Evolutionary conservation across 2,329 filamentous ascomycete genomes (phyloP).

Genomic region (Fusarium sp.): DNA sequence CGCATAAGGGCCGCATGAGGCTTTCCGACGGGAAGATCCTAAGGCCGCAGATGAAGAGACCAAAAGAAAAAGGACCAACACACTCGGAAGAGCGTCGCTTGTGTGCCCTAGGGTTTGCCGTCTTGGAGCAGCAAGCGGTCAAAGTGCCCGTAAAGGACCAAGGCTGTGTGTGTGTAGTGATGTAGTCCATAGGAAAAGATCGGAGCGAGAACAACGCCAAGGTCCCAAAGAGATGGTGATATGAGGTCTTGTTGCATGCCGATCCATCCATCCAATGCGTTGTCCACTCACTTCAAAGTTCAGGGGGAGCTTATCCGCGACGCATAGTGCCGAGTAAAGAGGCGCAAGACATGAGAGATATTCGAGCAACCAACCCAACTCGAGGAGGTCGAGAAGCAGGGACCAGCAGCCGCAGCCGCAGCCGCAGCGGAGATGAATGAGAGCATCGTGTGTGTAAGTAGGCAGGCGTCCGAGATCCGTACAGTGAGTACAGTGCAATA

Average conservation of each 20-base stretch:
- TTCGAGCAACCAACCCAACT: conserved; percentile 14
- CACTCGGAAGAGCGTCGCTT: conserved; percentile 7
- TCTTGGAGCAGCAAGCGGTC: conserved; percentile 24
- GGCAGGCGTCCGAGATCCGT: not conserved
- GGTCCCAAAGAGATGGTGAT: conserved; percentile 25
- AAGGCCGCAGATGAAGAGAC: conserved; percentile 28
- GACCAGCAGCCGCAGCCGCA: conserved; percentile 20
- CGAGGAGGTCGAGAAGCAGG: not conserved
- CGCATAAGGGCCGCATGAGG: conserved; percentile 42
- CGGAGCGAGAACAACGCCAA: conserved; percentile 27
- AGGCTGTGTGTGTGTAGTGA: not conserved
- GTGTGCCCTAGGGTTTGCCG: conserved; percentile 10
- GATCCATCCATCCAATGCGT: conserved; percentile 34
- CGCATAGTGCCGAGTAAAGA: conserved; percentile 28
- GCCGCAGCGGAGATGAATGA: conserved; percentile 23
- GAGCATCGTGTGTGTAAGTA: not conserved
- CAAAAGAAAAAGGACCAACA: conserved; percentile 26
- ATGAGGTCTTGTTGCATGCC: conserved; percentile 31
- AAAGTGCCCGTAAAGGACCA: conserved; percentile 1
- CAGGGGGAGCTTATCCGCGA: conserved; percentile 33
- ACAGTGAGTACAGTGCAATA: not conserved
- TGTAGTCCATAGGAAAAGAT: conserved; percentile 20
- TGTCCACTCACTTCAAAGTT: conserved; percentile 31
- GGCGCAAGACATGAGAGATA: conserved; percentile 30
- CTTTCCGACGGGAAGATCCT: conserved; percentile 42